Percentiles rank a stretch among this genome's conserved stretches.
These are phyloP conservation scores for Acanthamoeba healyi DNA, from an alignment of 208 protist genomes.

Conservation along the genomic window DNA sequence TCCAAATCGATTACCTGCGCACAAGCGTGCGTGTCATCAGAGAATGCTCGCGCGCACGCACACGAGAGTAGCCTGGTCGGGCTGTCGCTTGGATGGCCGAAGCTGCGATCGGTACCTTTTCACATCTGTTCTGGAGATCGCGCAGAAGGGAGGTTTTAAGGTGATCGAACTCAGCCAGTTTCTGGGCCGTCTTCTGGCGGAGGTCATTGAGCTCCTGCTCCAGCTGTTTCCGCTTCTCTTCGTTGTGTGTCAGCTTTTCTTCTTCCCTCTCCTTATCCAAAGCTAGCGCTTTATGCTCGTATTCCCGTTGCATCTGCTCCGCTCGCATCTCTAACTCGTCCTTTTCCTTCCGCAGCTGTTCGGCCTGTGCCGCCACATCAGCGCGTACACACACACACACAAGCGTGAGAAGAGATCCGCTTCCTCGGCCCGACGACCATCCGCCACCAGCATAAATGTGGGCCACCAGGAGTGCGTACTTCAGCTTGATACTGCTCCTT, in stretches of 20 bases:
- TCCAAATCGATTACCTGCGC: constrained; percentile 64
- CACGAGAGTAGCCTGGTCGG: no score
- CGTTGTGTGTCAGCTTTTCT: constrained; percentile 5
- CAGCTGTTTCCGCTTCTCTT: constrained; percentile 55
- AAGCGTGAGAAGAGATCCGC: no score
- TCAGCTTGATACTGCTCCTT: constrained; percentile 7
- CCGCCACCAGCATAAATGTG: background rate
- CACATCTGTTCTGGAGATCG: constrained; percentile 66
- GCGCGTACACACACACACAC: background rate
- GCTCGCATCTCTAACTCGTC: background rate
- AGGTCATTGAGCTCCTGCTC: constrained; percentile 64
- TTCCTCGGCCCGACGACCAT: no score
- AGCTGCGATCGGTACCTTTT: constrained; percentile 14
- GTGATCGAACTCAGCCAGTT: constrained; percentile 35
- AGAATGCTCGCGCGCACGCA: no score
- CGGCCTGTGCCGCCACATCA: constrained; percentile 22
- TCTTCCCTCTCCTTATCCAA: constrained; percentile 14
- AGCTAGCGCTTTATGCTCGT: background rate
- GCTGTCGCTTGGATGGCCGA: no score
- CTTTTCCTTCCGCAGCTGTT: background rate
- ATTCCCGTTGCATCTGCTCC: background rate
- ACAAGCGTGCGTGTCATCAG: no score
- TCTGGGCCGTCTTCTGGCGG: constrained; percentile 43
- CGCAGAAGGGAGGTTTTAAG: constrained; percentile 66
- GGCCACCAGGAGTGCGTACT: background rate